These are phyloP conservation scores for Cryptococcus sp. DNA, from an alignment of 1,284 basidiomycete genomes.

Conservation along the genomic window DNA sequence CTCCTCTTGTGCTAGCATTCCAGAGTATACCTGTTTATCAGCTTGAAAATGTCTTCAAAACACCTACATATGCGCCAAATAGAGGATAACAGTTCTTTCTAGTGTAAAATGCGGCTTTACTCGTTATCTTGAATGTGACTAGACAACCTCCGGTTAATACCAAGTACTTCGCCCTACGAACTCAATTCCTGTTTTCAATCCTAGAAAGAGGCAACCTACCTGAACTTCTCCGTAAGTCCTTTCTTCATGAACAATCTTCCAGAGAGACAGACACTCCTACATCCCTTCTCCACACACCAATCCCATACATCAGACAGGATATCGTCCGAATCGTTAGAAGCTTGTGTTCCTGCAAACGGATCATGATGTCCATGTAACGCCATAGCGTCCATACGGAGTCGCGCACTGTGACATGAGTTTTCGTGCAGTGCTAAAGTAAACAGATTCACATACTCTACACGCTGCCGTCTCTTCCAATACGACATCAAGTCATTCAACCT, in stretches of 20 bases:
- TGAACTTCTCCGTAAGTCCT: constrained; percentile 32
- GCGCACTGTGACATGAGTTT: constrained; percentile 22
- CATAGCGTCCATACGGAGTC: constrained; percentile 40
- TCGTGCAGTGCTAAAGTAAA: not conserved
- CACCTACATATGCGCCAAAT: constrained; percentile 43
- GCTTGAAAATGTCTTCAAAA: not conserved
- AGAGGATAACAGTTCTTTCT: constrained; percentile 34
- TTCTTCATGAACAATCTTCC: constrained; percentile 40
- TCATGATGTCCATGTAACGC: constrained; percentile 12
- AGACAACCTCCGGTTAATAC: constrained; percentile 35
- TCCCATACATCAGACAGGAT: constrained; percentile 38
- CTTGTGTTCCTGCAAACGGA: constrained; percentile 14
- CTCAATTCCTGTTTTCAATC: not conserved
- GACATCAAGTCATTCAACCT: constrained; percentile 22
- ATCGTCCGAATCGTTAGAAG: constrained; percentile 16
- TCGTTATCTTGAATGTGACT: constrained; percentile 34
- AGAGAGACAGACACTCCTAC: constrained; percentile 31
- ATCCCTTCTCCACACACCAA: constrained; percentile 44
- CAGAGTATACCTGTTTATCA: constrained; percentile 35
- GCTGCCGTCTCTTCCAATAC: constrained; percentile 39
- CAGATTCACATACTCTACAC: constrained; percentile 34
- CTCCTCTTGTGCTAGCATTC: constrained; percentile 40
- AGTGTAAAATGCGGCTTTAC: constrained; percentile 20
- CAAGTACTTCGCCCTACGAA: constrained; percentile 25
- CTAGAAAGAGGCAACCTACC: constrained; percentile 19